Percentiles rank a stretch among this genome's conserved stretches.
Evolutionary conservation across 768 basidiomycete species (phyloP).

Genomic region (Mycena belliarum): DNA sequence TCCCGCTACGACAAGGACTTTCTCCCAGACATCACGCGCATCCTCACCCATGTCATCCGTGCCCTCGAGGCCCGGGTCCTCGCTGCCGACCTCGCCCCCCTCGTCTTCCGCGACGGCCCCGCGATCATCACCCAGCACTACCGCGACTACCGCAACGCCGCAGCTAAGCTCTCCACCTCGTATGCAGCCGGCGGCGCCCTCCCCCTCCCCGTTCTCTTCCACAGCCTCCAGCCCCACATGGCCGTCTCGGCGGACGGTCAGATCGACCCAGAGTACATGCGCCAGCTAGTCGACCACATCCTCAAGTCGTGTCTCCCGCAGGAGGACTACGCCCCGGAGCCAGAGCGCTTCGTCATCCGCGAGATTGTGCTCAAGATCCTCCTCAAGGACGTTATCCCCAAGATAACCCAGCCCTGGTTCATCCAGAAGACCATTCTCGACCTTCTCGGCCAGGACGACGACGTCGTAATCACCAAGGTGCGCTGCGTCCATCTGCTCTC

Average conservation of each 20-base stretch:
- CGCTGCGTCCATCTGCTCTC: conserved; percentile 1
- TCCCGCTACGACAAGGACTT: conserved; percentile 84
- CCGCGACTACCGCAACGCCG: conserved; percentile 73
- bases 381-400: conserved; percentile 65
- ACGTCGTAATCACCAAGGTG: conserved; percentile 33
- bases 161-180: conserved; percentile 60
- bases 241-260: conserved; percentile 68
- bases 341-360: conserved; percentile 80
- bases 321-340: conserved; percentile 76
- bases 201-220: conserved; percentile 68
- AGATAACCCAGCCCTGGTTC: conserved; percentile 88
- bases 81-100: conserved; percentile 55
- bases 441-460: conserved; percentile 52
- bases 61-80: conserved; percentile 59
- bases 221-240: conserved; percentile 82
- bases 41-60: conserved; percentile 60
- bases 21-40: conserved; percentile 65
- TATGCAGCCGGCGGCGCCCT: conserved; percentile 71
- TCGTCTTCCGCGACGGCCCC: conserved; percentile 67
- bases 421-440: conserved; percentile 71
- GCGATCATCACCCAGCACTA: conserved; percentile 73
- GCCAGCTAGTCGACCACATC: conserved; percentile 76
- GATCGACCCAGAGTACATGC: conserved; percentile 74
- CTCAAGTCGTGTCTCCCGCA: conserved; percentile 72
- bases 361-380: conserved; percentile 83